Evolutionary conservation across 176 grass and related monocot genomes (phyloP), one percentile per base, ranked within the genome.

Genomic region (Ananas comosus): DNA sequence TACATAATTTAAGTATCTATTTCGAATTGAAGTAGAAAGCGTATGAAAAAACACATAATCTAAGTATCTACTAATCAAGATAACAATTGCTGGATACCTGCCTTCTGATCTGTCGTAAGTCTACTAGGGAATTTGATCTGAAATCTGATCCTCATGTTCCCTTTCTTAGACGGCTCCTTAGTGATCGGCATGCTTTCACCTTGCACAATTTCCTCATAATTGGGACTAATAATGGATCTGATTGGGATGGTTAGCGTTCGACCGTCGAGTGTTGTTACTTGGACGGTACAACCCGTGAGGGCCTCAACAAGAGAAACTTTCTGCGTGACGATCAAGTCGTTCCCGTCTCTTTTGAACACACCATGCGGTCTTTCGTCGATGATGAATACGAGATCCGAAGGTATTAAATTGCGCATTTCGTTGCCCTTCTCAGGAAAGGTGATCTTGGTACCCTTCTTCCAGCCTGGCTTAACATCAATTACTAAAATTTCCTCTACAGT

Each of bases 381-480:
- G 71, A 84, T 81, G 61, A 95, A 95, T 0, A 95, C 68, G 1
- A 90, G 79, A 64, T 95, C 87, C 51, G 83, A 57, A 59, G 85
- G 83, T 74, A 69, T 72, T n/a, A 87, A 68, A 0, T 89, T 85
- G 11, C 74, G 64, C 1, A 28, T 54, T 64, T 81, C 75, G 1
- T 89, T 93, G 56, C 82, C 85, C 80, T 85, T 90, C 63, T 79
- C 74, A 11, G 69, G 74, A 65, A 95, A 95, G 33, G 83, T 90
- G 49, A 90, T 84, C 69, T 86, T 89, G 47, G 86, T 95, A 24
- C 86, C 86, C 68, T 95, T 95, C 76, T 90, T 95, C 86, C 91
- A 90, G 17, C 86, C 91, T 0, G 91, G 86, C 64, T 84, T 94
- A 51, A 94, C 87, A 54, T 94, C 83, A 47, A 94, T 86, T 1